Base-by-base conservation (phyloP, 441 rosid genomes). In the Manihot esculenta region DNA sequence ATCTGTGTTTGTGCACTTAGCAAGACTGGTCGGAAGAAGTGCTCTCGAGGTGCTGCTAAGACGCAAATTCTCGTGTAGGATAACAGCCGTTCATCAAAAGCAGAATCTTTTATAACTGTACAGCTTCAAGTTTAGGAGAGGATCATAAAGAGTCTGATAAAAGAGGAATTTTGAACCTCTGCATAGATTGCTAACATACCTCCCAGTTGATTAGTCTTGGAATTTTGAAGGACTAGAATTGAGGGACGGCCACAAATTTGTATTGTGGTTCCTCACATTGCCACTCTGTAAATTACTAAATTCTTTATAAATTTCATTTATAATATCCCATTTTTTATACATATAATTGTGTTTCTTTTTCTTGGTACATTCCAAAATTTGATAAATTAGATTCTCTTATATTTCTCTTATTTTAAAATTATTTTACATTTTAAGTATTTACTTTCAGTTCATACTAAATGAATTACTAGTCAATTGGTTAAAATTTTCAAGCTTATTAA, bases 31-130 rank as follows among this genome's bases (percentile, higher is more conserved):
- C 62, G 95, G 71, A 94, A 80, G 77, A 92, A 90, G 79, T 94
- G 99, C 79, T 92, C 98, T 27, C 85, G 99, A 10, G 89, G 82
- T 3, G 96, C 94, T 14, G 99, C 99, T 0, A 92, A 74, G 83
- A 89, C 98, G 56, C 99, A 92, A 85, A 91, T 94, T 82, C 96
- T 92, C 20, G 81, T 92, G 57, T 92, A 87, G 82, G 62, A 64
- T 64, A 26, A 59, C 38, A 42, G 45, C 50, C 24, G 10, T 20
- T 41, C 41, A 64, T 50, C 41, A 49, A 35, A 72, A 51, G 68
- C 63, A 68, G 14, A 41, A 26, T 74, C 18, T 61, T 27, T 62
- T 54, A 41, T 17, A 20, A 20, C 53, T 76, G 80, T 78, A 80
- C 84, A 84, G 83, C 68, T 63, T 18, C 68, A 44, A 41, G 47